phyloP scores from a whole-genome alignment of 1,139 yeast genomes.

The Eremothecium cymbalariae region DNA sequence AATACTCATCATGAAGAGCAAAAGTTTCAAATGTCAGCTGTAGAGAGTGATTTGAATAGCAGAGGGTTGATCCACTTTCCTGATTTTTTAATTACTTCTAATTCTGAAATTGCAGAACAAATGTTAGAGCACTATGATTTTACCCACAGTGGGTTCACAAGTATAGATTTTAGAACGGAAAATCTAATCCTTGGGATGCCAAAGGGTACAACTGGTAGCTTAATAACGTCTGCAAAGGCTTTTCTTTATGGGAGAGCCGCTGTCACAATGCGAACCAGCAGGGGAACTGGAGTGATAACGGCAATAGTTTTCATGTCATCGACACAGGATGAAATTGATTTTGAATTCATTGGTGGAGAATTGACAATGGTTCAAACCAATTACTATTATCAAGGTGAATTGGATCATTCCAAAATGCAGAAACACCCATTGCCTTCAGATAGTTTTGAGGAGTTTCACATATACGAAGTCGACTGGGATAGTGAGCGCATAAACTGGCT shows the following conservation, averaged over 20 bases:
- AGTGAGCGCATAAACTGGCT: conserved; percentile 66
- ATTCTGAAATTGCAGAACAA: conserved; percentile 14
- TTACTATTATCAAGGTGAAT: conserved; percentile 66
- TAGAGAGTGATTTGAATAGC: conserved; percentile 13
- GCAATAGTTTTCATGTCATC: conserved; percentile 80
- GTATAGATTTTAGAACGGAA: conserved; percentile 12
- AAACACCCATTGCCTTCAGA: conserved; percentile 34
- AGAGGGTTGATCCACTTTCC: conserved; percentile 24
- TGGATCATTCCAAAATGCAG: conserved; percentile 53
- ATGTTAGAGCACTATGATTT: conserved; percentile 26
- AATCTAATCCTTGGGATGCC: conserved; percentile 29
- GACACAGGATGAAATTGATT: conserved; percentile 87
- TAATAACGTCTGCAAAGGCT: conserved; percentile 26
- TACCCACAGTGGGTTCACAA: conserved; percentile 27
- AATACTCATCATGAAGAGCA: conserved; percentile 6
- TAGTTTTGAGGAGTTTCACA: conserved; percentile 64
- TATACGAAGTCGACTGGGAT: conserved; percentile 76
- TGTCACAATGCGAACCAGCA: conserved; percentile 27
- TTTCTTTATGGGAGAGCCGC: conserved; percentile 28
- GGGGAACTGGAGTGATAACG: conserved; percentile 61
- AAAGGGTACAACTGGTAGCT: conserved; percentile 26
- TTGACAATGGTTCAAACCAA: conserved; percentile 63
- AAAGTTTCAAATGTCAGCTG: conserved; percentile 5
- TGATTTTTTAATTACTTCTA: conserved; percentile 20
- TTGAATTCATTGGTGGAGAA: conserved; percentile 73